Conservation (phyloP, 768 basidiomycete species). For the Amanita fuliginea region DNA sequence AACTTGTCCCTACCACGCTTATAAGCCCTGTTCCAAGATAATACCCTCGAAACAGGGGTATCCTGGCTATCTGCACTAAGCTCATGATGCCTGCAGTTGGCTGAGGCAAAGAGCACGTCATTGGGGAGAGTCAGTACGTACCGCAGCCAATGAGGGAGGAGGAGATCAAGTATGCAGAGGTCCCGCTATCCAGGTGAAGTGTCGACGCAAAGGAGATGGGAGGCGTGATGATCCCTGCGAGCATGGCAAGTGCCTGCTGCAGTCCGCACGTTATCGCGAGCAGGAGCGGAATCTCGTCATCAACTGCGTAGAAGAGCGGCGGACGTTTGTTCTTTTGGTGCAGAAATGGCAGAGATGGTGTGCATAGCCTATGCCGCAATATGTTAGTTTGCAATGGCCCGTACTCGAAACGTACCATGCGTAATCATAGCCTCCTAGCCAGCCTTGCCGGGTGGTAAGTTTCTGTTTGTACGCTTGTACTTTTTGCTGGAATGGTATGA, state of each 20-base stretch:
- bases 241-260: slow-evolving; percentile 74
- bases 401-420: slow-evolving; percentile 26
- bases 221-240: slow-evolving; percentile 73
- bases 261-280: slow-evolving; percentile 66
- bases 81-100: slow-evolving; percentile 49
- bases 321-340: slow-evolving; percentile 20
- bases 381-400: neutral
- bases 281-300: slow-evolving; percentile 60
- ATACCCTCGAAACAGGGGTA: slow-evolving; percentile 50
- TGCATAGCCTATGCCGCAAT: slow-evolving; percentile 40
- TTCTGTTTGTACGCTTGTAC: slow-evolving; percentile 16
- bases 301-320: slow-evolving; percentile 69
- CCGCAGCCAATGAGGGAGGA: slow-evolving; percentile 70
- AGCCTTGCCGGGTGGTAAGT: slow-evolving; percentile 43
- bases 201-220: slow-evolving; percentile 69
- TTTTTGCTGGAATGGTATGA: neutral
- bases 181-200: slow-evolving; percentile 44
- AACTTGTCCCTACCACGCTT: slow-evolving; percentile 80
- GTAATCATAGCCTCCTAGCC: slow-evolving; percentile 83
- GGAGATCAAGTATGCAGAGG: slow-evolving; percentile 71
- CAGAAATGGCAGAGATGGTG: slow-evolving; percentile 53
- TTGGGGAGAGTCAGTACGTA: slow-evolving; percentile 21
- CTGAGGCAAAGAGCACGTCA: neutral
- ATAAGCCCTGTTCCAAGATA: slow-evolving; percentile 74
- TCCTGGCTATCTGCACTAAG: slow-evolving; percentile 67